Conservation (phyloP, 306 rosid species). For the Quercus cerris region DNA sequence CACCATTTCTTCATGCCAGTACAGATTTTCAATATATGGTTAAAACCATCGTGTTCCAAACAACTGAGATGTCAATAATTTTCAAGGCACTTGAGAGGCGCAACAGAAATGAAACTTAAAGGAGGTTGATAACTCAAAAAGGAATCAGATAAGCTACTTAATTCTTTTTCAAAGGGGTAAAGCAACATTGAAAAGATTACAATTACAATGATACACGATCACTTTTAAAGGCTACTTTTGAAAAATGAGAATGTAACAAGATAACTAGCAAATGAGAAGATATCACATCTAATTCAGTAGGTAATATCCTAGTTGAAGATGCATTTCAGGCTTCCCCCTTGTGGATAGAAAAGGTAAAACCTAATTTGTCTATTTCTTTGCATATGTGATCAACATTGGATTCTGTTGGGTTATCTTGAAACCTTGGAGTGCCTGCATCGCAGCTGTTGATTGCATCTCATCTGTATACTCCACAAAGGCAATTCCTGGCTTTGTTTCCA, state of each 20-base stretch:
- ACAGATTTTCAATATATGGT: neutral
- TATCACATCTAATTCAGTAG: neutral
- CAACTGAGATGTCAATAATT: neutral
- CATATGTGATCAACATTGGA: constrained; percentile 91
- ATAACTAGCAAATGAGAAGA: neutral
- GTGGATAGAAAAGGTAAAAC: constrained; percentile 12
- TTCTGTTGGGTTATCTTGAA: constrained; percentile 93
- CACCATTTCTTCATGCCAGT: neutral
- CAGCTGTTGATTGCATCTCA: constrained; percentile 84
- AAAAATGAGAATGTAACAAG: neutral
- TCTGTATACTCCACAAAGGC: constrained; percentile 94
- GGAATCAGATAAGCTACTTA: neutral
- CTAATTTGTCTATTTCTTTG: constrained; percentile 61
- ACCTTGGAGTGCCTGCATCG: constrained; percentile 91
- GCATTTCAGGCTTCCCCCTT: neutral
- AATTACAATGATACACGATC: neutral
- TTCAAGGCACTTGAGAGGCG: neutral
- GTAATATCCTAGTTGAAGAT: constrained; percentile 8
- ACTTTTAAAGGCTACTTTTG: neutral
- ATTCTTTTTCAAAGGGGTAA: neutral
- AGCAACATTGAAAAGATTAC: neutral
- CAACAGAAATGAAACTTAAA: neutral
- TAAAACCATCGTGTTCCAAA: too few species aligned
- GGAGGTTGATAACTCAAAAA: neutral
- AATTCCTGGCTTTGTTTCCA: constrained; percentile 94